Evolutionary conservation across 768 basidiomycete species (phyloP).

Genomic region (Trametes elegans): DNA sequence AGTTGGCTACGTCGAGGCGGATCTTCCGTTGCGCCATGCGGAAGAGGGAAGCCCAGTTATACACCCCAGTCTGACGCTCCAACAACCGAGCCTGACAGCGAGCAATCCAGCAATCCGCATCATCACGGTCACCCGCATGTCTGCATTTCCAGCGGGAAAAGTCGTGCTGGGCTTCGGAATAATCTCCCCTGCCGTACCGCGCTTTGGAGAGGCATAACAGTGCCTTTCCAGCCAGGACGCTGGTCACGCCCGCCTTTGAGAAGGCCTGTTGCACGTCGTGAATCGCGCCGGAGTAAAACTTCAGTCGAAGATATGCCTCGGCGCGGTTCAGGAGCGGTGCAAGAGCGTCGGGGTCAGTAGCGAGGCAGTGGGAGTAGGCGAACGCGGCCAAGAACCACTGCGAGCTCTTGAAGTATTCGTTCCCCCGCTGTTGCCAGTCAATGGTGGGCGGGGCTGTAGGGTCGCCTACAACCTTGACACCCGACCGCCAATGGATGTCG

Average conservation of each 20-base stretch:
- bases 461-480: not conserved
- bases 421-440: conserved; percentile 27
- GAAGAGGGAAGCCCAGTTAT: conserved; percentile 29
- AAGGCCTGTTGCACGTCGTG: conserved; percentile 26
- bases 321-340: conserved; percentile 30
- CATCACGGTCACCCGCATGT: conserved; percentile 8
- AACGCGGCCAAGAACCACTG: conserved; percentile 28
- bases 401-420: conserved; percentile 20
- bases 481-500: conserved; percentile 7
- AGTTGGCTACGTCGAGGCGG: conserved; percentile 27
- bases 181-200: conserved; percentile 26
- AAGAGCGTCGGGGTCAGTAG: conserved; percentile 14
- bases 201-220: conserved; percentile 25
- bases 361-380: conserved; percentile 27
- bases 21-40: conserved; percentile 5
- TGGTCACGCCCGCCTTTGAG: not conserved
- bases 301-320: conserved; percentile 26
- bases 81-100: conserved; percentile 20
- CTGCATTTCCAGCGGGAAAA: conserved; percentile 12
- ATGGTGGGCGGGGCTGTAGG: conserved; percentile 1
- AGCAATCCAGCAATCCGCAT: conserved; percentile 15
- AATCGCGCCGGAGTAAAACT: conserved; percentile 25
- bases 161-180: conserved; percentile 7
- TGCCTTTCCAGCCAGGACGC: conserved; percentile 23
- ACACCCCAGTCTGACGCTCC: conserved; percentile 25